Evolutionary conservation across 106 monocot genomes (phyloP).

Genomic region (Narthecium ossifragum): DNA sequence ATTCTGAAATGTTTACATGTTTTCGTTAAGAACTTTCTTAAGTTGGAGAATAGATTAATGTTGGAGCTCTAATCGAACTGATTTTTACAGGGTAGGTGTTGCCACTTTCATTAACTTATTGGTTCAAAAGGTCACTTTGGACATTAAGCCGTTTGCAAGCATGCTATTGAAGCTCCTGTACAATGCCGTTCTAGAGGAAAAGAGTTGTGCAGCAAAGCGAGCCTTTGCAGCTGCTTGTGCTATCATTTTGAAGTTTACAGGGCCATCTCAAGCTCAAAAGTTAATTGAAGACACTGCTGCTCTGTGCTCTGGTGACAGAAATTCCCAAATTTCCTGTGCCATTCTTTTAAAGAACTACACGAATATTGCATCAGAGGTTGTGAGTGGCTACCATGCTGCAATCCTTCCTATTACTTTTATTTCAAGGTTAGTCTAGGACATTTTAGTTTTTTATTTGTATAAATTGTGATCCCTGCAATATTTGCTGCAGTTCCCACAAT

Average conservation of each 20-base stretch:
- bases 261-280: conserved; percentile 55
- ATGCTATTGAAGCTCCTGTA: conserved; percentile 59
- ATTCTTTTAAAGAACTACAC: conserved; percentile 69
- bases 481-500: too few species aligned
- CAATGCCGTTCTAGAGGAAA: conserved; percentile 76
- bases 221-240: conserved; percentile 90
- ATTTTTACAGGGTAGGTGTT: conserved; percentile 92
- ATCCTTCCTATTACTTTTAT: conserved; percentile 73
- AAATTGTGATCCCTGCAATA: too few species aligned
- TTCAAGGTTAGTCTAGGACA: conserved; percentile 53
- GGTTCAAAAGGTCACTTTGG: conserved; percentile 65
- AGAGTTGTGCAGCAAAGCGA: conserved; percentile 66
- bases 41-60: too few species aligned
- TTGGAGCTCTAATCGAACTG: too few species aligned
- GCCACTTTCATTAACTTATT: conserved; percentile 82
- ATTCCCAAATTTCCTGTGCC: conserved; percentile 78
- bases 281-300: conserved; percentile 73
- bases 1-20: too few species aligned
- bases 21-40: too few species aligned
- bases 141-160: conserved; percentile 63
- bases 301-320: conserved; percentile 80
- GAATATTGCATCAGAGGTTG: conserved; percentile 64
- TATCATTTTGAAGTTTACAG: conserved; percentile 57
- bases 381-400: conserved; percentile 60
- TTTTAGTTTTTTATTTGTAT: not conserved